A percentile compares a stretch with the other conserved stretches of the same genome.
Evolutionary conservation across 2,329 filamentous ascomycete genomes (phyloP).

Genomic region (Harringtonia aguacate): DNA sequence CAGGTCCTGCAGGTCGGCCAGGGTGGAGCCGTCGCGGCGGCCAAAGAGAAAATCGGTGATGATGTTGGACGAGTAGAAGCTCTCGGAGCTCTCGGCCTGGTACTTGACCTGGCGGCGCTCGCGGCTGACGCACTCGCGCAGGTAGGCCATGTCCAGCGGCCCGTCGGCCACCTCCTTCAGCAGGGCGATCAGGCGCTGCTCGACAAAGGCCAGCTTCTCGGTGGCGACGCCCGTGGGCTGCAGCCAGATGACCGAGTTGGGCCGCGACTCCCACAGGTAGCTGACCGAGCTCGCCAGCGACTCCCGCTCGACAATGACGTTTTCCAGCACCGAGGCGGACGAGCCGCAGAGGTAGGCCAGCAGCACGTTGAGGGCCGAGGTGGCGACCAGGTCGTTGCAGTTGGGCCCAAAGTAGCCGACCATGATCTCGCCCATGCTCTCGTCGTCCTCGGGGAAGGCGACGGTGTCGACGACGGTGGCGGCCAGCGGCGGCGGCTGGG

Average conservation of each 20-base stretch:
- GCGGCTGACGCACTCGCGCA: constrained; percentile 76
- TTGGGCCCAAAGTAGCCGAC: constrained; percentile 81
- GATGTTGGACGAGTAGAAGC: constrained; percentile 73
- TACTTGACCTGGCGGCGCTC: constrained; percentile 76
- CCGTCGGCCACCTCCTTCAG: constrained; percentile 71
- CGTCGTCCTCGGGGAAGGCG: constrained; percentile 93
- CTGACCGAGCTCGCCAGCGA: constrained; percentile 80
- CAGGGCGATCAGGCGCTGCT: constrained; percentile 75
- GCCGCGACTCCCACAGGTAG: constrained; percentile 68
- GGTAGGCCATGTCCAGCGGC: constrained; percentile 79
- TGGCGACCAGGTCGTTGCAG: constrained; percentile 57
- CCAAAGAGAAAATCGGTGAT: constrained; percentile 92
- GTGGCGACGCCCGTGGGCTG: constrained; percentile 80
- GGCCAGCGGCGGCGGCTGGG: constrained; percentile 60
- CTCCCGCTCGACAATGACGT: constrained; percentile 84
- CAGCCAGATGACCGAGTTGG: constrained; percentile 76
- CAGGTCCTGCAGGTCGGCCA: constrained; percentile 47
- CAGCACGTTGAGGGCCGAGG: constrained; percentile 67
- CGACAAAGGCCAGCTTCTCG: constrained; percentile 70
- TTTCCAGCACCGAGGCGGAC: constrained; percentile 85
- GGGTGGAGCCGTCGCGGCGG: constrained; percentile 67
- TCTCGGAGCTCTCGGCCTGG: constrained; percentile 68
- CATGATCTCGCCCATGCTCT: constrained; percentile 80
- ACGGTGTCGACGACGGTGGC: constrained; percentile 67
- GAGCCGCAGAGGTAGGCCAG: constrained; percentile 86